phyloP scores from a whole-genome alignment of 179 eudicot species.

The Nepenthes alata region DNA sequence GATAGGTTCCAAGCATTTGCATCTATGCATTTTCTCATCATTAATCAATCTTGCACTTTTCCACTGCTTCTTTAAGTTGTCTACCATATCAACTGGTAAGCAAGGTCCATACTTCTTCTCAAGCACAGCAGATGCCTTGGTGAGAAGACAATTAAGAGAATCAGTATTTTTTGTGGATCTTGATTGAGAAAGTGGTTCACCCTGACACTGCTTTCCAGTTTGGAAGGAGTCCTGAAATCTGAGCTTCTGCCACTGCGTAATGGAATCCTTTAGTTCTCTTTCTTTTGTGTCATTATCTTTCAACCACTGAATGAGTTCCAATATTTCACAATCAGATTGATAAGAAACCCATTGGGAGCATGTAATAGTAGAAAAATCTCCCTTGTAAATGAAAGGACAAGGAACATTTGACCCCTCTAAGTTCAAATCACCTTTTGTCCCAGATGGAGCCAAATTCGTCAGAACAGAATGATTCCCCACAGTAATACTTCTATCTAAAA shows the following conservation, averaged over 20 bases:
- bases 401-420: constrained; percentile 27
- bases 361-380: constrained; percentile 8
- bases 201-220: constrained; percentile 21
- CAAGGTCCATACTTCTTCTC: constrained; percentile 53
- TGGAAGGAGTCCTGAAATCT: constrained; percentile 22
- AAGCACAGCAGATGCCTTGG: constrained; percentile 47
- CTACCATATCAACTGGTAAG: constrained; percentile 19
- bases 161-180: constrained; percentile 12
- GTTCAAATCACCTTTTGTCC: constrained; percentile 6
- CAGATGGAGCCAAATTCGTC: constrained; percentile 5
- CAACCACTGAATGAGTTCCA: constrained; percentile 47
- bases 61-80: constrained; percentile 23
- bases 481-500: constrained; percentile 6
- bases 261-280: constrained; percentile 57
- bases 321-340: constrained; percentile 47
- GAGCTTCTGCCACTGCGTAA: constrained; percentile 48
- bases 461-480: constrained; percentile 6
- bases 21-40: constrained; percentile 37
- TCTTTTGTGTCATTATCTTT: constrained; percentile 50
- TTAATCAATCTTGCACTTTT: constrained; percentile 16
- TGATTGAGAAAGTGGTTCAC: constrained; percentile 9
- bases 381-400: constrained; percentile 24
- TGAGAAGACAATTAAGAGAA: constrained; percentile 18
- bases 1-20: constrained; percentile 67
- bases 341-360: constrained; percentile 47